Percentiles rank a stretch among this genome's conserved stretches.
These are phyloP conservation scores for Aciculosporium take DNA, from an alignment of 2,329 filamentous ascomycete species.

Conservation along the genomic window DNA sequence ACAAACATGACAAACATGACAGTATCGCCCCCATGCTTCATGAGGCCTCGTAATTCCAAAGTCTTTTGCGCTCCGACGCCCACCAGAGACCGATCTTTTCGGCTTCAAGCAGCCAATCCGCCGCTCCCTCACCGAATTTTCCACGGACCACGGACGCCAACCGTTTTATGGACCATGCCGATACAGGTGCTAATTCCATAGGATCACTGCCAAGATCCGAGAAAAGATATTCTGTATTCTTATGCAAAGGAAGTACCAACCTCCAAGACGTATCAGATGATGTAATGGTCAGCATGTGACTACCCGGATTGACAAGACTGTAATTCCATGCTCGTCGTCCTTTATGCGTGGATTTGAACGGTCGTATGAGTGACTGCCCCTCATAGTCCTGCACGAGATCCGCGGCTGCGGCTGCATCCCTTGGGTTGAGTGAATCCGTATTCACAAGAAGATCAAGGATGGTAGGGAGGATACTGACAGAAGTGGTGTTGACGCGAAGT, in stretches of 20 bases:
- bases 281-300: slow-evolving; percentile 16
- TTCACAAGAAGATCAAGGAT: slow-evolving; percentile 21
- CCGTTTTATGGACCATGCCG: slow-evolving; percentile 7
- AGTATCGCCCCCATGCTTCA: neutral
- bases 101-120: slow-evolving; percentile 17
- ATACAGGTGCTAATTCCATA: slow-evolving; percentile 13
- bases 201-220: slow-evolving; percentile 16
- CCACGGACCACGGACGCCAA: slow-evolving; percentile 6
- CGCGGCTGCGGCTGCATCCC: slow-evolving; percentile 13
- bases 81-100: slow-evolving; percentile 19
- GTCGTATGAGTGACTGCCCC: slow-evolving; percentile 20
- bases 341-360: slow-evolving; percentile 9
- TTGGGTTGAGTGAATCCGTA: slow-evolving; percentile 17
- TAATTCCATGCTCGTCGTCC: slow-evolving; percentile 19
- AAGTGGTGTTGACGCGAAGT: slow-evolving; percentile 16
- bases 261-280: slow-evolving; percentile 13
- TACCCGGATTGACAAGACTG: slow-evolving; percentile 17
- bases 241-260: slow-evolving; percentile 16
- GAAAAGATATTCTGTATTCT: slow-evolving; percentile 16
- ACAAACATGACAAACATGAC: neutral
- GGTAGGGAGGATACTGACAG: slow-evolving; percentile 20
- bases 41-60: slow-evolving; percentile 6
- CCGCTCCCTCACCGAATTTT: slow-evolving; percentile 10
- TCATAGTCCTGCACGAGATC: slow-evolving; percentile 21
- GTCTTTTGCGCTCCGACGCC: slow-evolving; percentile 13